Evolutionary conservation across 2,329 filamentous ascomycete species (phyloP).

Genomic region (Neofusicoccum umdonicola): DNA sequence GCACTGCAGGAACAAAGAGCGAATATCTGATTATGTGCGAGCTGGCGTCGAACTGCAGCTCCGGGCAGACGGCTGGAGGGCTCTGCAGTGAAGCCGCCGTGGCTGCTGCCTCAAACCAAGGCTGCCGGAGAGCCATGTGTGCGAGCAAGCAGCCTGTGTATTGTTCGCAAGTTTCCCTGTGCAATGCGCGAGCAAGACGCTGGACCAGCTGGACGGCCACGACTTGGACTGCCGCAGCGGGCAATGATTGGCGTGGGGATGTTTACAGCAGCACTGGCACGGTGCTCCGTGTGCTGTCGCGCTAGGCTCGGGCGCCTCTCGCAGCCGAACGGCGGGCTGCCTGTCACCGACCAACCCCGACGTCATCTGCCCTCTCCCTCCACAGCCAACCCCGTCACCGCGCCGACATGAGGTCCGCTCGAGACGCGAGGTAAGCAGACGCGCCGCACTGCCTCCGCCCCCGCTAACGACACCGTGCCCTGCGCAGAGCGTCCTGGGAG

Average conservation of each 20-base stretch:
- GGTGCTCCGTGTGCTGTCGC: too few relatives aligned
- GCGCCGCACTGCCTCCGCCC: not conserved
- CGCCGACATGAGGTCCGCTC: conserved; percentile 16
- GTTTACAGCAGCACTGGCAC: not conserved
- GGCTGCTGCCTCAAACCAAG: too few relatives aligned
- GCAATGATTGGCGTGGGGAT: not conserved
- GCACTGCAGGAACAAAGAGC: not conserved
- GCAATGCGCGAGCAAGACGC: too few relatives aligned
- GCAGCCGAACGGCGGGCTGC: too few relatives aligned
- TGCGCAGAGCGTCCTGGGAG: conserved; percentile 14
- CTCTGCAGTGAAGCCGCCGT: too few relatives aligned
- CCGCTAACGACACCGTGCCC: not conserved
- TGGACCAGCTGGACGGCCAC: not conserved
- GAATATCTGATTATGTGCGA: too few relatives aligned
- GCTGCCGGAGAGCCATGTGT: too few relatives aligned
- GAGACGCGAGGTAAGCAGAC: conserved; percentile 18
- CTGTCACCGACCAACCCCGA: not conserved
- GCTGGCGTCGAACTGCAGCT: too few relatives aligned
- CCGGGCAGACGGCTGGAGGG: too few relatives aligned
- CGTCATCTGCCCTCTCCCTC: conserved; percentile 14
- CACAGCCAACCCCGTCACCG: conserved; percentile 7
- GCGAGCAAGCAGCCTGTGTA: too few relatives aligned
- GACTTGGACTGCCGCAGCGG: not conserved
- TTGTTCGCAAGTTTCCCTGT: too few relatives aligned
- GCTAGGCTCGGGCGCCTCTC: too few relatives aligned